These are phyloP conservation scores for Chenopodium album DNA, from an alignment of 148 eudicot species.

Conservation along the genomic window DNA sequence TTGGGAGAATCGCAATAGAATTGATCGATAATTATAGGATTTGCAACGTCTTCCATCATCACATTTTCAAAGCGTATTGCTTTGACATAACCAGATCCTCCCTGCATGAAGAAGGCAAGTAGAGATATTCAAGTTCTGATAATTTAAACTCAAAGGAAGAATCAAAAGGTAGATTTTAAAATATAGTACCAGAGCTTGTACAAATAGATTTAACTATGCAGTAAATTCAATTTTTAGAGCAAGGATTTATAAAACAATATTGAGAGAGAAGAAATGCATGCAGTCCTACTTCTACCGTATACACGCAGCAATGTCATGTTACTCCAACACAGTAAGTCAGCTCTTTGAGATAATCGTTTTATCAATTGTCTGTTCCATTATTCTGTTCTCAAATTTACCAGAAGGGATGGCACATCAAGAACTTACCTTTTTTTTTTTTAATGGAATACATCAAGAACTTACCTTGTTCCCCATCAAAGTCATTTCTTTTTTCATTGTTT, in stretches of 20 bases:
- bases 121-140: background rate
- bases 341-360: background rate
- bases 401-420: background rate
- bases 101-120: slow-evolving; percentile 40
- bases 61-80: slow-evolving; percentile 72
- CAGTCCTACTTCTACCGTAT: slow-evolving; percentile 6
- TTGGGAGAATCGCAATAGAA: slow-evolving; percentile 88
- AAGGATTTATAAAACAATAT: background rate
- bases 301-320: background rate
- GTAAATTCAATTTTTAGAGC: background rate
- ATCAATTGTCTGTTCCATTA: background rate
- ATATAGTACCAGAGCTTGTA: background rate
- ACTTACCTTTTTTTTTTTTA: no score
- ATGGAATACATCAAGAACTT: background rate
- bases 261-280: background rate
- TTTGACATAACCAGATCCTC: slow-evolving; percentile 87
- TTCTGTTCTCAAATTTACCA: background rate
- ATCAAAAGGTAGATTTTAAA: background rate
- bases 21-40: slow-evolving; percentile 92
- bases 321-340: background rate
- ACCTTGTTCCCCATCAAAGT: background rate
- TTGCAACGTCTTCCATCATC: slow-evolving; percentile 76
- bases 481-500: background rate
- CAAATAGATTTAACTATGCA: background rate
- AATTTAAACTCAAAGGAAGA: background rate